Conservation (phyloP, 257 asterid genomes). For the Schizonepeta tenuifolia region DNA sequence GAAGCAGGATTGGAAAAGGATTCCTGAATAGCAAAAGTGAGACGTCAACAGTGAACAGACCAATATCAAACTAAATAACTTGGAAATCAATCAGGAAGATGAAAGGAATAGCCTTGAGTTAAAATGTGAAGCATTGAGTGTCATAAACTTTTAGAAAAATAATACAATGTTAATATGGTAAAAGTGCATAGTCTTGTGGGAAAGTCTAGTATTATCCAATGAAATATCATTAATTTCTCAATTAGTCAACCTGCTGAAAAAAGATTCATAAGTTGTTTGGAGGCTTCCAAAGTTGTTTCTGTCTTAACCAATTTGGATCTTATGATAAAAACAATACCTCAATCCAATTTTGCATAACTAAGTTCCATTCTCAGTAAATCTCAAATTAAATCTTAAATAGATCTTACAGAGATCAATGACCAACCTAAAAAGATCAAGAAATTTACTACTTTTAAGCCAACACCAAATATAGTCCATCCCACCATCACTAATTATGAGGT, state of each 20-base stretch:
- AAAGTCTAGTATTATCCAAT: neutral
- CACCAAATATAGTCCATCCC: neutral
- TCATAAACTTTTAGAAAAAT: neutral
- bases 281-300: no score
- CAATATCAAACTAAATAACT: constrained; percentile 8
- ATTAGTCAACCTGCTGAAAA: neutral
- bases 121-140: neutral
- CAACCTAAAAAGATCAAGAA: no score
- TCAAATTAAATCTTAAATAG: no score
- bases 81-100: constrained; percentile 1
- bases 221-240: neutral
- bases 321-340: no score
- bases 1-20: constrained; percentile 86
- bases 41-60: constrained; percentile 30
- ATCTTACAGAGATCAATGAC: no score
- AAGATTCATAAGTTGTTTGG: no score
- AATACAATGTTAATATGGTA: neutral
- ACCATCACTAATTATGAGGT: neutral
- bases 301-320: no score
- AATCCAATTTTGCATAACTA: no score
- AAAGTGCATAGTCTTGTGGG: constrained; percentile 2
- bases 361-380: no score
- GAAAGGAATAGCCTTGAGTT: constrained; percentile 5
- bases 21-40: constrained; percentile 59
- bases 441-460: neutral